phyloP scores from a whole-genome alignment of 352 stramenopile species.

The Globisporangium middletonii region DNA sequence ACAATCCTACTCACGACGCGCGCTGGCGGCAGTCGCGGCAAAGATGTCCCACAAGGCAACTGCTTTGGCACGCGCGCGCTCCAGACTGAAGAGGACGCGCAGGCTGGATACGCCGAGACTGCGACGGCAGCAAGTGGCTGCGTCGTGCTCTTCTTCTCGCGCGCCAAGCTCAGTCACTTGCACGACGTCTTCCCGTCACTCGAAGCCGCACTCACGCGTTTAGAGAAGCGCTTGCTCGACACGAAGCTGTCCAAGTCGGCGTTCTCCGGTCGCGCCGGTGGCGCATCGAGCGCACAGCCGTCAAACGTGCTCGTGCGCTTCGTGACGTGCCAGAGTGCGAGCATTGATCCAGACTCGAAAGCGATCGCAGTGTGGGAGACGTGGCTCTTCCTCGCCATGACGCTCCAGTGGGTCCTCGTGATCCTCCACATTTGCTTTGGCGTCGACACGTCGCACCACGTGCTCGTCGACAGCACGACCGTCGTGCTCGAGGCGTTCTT shows the following conservation, averaged over 20 bases:
- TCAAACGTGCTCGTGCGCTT: conserved; percentile 5
- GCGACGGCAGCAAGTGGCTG: conserved; percentile 26
- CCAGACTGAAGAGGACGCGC: conserved; percentile 6
- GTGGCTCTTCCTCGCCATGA: conserved; percentile 39
- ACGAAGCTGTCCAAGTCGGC: conserved; percentile 26
- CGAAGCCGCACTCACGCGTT: conserved; percentile 10
- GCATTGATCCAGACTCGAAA: conserved; percentile 33
- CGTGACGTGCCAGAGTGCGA: conserved; percentile 2
- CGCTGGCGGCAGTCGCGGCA: neutral
- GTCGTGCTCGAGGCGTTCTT: conserved; percentile 37
- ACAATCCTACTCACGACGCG: neutral
- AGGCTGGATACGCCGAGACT: conserved; percentile 25
- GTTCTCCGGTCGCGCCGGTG: conserved; percentile 1
- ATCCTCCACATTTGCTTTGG: conserved; percentile 38
- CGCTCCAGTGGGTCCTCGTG: conserved; percentile 34
- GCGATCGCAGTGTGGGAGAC: conserved; percentile 33
- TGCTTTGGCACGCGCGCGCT: conserved; percentile 31
- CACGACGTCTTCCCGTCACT: conserved; percentile 23
- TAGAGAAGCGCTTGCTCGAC: conserved; percentile 23
- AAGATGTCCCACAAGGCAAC: conserved; percentile 20
- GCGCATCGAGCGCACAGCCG: neutral
- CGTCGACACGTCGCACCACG: conserved; percentile 16
- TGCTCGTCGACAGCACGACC: conserved; percentile 20
- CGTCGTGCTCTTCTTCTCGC: conserved; percentile 27
- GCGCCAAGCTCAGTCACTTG: conserved; percentile 18